phyloP scores from a whole-genome alignment of 768 basidiomycete species.

The button mushroom (Agaricus bisporus) region DNA sequence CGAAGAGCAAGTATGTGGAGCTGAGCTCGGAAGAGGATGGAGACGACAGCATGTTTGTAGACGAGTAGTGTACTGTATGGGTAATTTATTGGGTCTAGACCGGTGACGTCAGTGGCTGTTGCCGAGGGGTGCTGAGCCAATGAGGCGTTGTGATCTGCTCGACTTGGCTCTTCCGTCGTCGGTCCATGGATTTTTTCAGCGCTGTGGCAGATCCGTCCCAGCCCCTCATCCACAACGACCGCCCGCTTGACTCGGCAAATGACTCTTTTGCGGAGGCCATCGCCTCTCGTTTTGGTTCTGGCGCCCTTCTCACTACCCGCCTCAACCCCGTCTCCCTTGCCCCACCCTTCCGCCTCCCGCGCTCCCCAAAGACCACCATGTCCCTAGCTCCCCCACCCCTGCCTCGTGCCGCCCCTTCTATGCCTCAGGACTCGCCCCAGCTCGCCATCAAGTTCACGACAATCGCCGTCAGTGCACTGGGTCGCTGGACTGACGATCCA shows the following conservation, averaged over 20 bases:
- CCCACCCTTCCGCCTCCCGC: conserved; percentile 16
- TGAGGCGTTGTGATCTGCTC: background rate
- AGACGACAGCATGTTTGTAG: conserved; percentile 43
- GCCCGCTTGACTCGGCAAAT: conserved; percentile 20
- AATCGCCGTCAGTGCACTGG: conserved; percentile 22
- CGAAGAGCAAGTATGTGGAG: conserved; percentile 60
- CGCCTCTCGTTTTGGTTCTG: conserved; percentile 34
- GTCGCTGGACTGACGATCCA: conserved; percentile 25
- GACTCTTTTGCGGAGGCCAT: conserved; percentile 50
- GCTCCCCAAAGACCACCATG: conserved; percentile 18
- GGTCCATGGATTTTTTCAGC: conserved; percentile 37
- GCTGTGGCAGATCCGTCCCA: conserved; percentile 20
- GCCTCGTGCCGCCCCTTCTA: conserved; percentile 1
- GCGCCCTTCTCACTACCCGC: conserved; percentile 29
- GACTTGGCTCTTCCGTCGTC: conserved; percentile 10
- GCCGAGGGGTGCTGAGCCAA: background rate
- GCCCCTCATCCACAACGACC: conserved; percentile 17
- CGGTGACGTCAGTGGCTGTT: conserved; percentile 11
- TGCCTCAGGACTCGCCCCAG: conserved; percentile 5
- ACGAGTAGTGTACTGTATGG: conserved; percentile 24
- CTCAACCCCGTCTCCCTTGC: conserved; percentile 14
- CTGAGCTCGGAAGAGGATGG: conserved; percentile 43
- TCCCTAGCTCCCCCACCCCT: conserved; percentile 10
- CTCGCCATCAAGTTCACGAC: conserved; percentile 17
- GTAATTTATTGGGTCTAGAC: conserved; percentile 7